Conservation (phyloP, 805 yeast genomes). For the Yamadazyma endophytica region DNA sequence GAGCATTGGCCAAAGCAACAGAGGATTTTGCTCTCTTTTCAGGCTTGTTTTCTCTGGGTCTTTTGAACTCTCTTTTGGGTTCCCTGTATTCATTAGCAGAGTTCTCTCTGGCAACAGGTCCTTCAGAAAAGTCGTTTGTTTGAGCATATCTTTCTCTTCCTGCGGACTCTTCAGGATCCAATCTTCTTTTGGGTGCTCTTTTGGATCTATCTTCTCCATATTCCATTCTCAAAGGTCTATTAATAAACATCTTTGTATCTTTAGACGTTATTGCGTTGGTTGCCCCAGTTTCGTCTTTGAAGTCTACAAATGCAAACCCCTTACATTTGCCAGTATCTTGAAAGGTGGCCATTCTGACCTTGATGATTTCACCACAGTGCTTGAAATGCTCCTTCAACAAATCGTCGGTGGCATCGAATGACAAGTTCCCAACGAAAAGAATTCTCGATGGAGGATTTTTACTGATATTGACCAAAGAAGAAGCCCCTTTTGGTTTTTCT, state of each 20-base stretch:
- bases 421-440: conserved; percentile 86
- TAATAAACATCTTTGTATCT: conserved; percentile 58
- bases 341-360: conserved; percentile 95
- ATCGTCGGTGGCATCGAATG: conserved; percentile 87
- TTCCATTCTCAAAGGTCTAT: conserved; percentile 79
- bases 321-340: conserved; percentile 95
- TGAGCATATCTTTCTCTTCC: conserved; percentile 9
- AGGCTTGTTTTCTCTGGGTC: conserved; percentile 19
- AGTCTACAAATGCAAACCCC: conserved; percentile 92
- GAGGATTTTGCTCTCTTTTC: conserved; percentile 67
- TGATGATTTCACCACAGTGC: conserved; percentile 83
- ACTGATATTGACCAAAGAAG: conserved; percentile 27
- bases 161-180: conserved; percentile 16
- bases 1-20: conserved; percentile 82
- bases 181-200: conserved; percentile 47
- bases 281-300: conserved; percentile 74
- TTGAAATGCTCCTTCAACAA: conserved; percentile 75
- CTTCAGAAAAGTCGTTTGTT: too few relatives aligned
- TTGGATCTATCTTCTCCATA: conserved; percentile 93
- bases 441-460: conserved; percentile 88
- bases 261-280: conserved; percentile 77
- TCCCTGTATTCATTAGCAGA: conserved; percentile 4
- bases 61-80: conserved; percentile 13
- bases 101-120: too few relatives aligned
- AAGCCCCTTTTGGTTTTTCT: conserved; percentile 34